Percentiles rank a stretch among this genome's conserved stretches.
Evolutionary conservation across 306 rosid genomes (phyloP).

Genomic region (Spatholobus suberectus): DNA sequence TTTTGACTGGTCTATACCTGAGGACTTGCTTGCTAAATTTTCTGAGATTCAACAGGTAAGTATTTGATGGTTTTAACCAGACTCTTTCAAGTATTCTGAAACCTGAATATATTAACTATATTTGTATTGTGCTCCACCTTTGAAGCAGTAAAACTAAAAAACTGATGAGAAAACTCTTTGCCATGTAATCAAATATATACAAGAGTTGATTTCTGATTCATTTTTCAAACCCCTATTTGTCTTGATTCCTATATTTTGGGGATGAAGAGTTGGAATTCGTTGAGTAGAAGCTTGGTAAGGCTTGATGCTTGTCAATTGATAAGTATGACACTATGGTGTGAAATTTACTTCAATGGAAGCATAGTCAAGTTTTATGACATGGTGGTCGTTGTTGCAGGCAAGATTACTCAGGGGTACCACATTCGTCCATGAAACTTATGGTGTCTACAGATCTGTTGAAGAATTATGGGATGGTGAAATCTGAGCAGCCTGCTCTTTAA

Average conservation of each 20-base stretch:
- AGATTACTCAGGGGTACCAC: conserved; percentile 57
- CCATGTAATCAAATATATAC: not conserved
- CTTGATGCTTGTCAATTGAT: not conserved
- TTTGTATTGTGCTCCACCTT: not conserved
- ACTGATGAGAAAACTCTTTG: not conserved
- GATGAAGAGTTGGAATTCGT: conserved; percentile 19
- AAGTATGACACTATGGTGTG: not conserved
- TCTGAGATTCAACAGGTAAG: conserved; percentile 64
- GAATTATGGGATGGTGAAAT: conserved; percentile 94
- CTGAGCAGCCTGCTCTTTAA: conserved; percentile 36
- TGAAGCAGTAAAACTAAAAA: not conserved
- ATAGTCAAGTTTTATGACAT: conserved; percentile 32
- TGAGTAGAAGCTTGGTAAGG: conserved; percentile 1
- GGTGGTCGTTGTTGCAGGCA: conserved; percentile 57
- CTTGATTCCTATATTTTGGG: not conserved
- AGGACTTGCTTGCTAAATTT: conserved; percentile 60
- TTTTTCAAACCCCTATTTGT: not conserved
- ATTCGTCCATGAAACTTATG: conserved; percentile 65
- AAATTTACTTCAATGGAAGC: conserved; percentile 17
- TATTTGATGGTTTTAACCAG: not conserved
- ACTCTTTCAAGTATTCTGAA: conserved; percentile 11
- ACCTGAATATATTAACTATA: not conserved
- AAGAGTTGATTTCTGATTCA: not conserved
- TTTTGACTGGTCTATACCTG: conserved; percentile 75
- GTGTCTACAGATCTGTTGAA: conserved; percentile 55